These are phyloP conservation scores for Apiotrichum veenhuisii DNA, from an alignment of 1,284 basidiomycete species.

Conservation along the genomic window DNA sequence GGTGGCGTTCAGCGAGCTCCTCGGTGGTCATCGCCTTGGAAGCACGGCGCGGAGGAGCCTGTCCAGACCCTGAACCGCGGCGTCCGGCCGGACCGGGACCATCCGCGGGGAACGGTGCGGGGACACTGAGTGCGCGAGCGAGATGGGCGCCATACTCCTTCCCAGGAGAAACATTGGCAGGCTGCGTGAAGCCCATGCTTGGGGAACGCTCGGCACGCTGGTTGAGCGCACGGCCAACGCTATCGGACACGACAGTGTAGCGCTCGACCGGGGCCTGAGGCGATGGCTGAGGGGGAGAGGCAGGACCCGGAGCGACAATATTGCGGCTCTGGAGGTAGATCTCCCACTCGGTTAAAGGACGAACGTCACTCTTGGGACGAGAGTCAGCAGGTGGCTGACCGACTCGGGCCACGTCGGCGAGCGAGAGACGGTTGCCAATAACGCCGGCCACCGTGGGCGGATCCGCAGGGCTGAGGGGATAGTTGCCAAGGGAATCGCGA, in stretches of 20 bases:
- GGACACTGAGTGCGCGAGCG: slow-evolving; percentile 3
- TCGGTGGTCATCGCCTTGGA: slow-evolving; percentile 41
- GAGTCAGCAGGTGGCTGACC: background rate
- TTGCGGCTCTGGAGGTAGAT: slow-evolving; percentile 35
- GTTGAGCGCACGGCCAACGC: slow-evolving; percentile 11
- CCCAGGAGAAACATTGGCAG: background rate
- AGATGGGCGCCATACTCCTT: slow-evolving; percentile 17
- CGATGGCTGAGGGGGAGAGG: background rate
- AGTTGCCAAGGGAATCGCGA: slow-evolving; percentile 6
- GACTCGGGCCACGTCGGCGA: background rate
- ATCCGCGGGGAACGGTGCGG: slow-evolving; percentile 4
- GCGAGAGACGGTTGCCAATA: background rate
- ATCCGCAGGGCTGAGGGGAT: background rate
- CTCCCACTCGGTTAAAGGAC: slow-evolving; percentile 37
- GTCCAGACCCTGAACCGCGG: background rate
- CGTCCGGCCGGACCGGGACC: background rate
- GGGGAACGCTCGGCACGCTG: slow-evolving; percentile 5
- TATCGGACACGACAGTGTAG: slow-evolving; percentile 11
- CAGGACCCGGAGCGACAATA: slow-evolving; percentile 30
- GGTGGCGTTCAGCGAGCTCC: slow-evolving; percentile 45
- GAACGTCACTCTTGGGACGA: background rate
- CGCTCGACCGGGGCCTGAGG: background rate
- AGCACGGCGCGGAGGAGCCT: background rate
- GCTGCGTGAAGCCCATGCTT: background rate
- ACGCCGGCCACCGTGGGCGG: background rate